Evolutionary conservation across 768 basidiomycete genomes (phyloP), one percentile per base, ranked within the genome.

Genomic region (Panellus pusillus): DNA sequence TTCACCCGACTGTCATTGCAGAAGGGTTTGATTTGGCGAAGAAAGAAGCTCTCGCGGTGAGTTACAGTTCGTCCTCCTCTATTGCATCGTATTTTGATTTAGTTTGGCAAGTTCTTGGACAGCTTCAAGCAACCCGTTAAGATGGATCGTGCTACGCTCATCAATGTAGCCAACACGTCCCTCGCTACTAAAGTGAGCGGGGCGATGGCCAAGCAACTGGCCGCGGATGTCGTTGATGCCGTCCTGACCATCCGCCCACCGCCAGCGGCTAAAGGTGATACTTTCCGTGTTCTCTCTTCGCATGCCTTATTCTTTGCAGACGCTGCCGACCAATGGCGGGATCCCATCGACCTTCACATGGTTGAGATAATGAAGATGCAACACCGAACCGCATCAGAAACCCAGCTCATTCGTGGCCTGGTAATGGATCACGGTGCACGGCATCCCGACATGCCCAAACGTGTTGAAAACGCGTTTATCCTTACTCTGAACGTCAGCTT

Each of bases 291-390:
- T 61, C 61, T 55, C 28, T 15, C 52, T 35, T 42, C 11, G 29
- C 20, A 24, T 27, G 1, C 18, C 39, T 57, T 40, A 63, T 39
- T 17, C 60, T 58, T 51, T 51, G 47, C 60, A 88, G 84, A 81
- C 57, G 70, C 80, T 17, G 73, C 76, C 57, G 85, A 88, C 65
- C 83, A 85, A 61, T 89, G 83, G 79, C 81, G 80, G 48, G 87
- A 94, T 62, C 93, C 95, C 45, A 95, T 98, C 66, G 97, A 99
- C 76, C 78, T 99, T 52, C 96, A 98, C 74, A 99, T 99, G 97
- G 77, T 99, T 47, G 97, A 99, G 74, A 87, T 98, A 58, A 98
- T 98, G 97, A 98, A 98, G 77, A 99, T 99, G 97, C 96, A 97
- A 71, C 97, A 99, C 74, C 89, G 95, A 64, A 95, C 89, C 39